A percentile compares a stretch with the other conserved stretches of the same genome.
phyloP scores from a whole-genome alignment of 768 basidiomycete genomes.

The Podaxis sp. region DNA sequence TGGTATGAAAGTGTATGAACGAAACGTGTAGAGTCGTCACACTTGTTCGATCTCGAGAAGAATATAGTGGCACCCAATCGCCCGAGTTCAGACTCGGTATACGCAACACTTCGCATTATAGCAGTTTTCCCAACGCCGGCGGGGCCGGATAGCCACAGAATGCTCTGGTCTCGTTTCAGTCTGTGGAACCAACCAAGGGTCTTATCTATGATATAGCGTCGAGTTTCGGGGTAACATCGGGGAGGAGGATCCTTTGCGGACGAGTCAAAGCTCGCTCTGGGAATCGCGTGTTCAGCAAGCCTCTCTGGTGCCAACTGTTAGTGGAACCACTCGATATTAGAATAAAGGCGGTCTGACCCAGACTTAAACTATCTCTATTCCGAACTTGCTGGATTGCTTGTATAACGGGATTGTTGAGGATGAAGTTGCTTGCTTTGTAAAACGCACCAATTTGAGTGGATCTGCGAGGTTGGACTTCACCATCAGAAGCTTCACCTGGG shows the following conservation, averaged over 20 bases:
- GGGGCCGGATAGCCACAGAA: constrained; percentile 7
- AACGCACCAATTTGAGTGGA: not conserved
- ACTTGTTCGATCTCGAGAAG: not conserved
- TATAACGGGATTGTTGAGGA: not conserved
- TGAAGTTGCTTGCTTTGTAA: not conserved
- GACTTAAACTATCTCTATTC: not conserved
- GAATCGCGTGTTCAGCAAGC: not conserved
- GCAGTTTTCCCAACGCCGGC: constrained; percentile 11
- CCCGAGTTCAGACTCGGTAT: not conserved
- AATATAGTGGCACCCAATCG: constrained; percentile 2
- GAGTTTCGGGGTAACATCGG: constrained; percentile 3
- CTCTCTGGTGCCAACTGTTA: not conserved
- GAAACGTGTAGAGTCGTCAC: not conserved
- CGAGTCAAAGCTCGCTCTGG: not conserved
- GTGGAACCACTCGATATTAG: not conserved
- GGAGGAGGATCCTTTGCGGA: not conserved
- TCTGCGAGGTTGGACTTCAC: not conserved
- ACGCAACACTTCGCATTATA: not conserved
- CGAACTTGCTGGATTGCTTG: not conserved
- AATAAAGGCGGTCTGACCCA: not conserved
- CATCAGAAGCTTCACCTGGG: not conserved
- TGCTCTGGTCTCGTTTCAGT: not conserved
- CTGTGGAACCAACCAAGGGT: not conserved
- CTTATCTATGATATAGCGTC: not conserved
- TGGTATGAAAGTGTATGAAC: constrained; percentile 1